These are phyloP conservation scores for Endothia cerciana DNA, from an alignment of 2,329 filamentous ascomycete species.

Conservation along the genomic window DNA sequence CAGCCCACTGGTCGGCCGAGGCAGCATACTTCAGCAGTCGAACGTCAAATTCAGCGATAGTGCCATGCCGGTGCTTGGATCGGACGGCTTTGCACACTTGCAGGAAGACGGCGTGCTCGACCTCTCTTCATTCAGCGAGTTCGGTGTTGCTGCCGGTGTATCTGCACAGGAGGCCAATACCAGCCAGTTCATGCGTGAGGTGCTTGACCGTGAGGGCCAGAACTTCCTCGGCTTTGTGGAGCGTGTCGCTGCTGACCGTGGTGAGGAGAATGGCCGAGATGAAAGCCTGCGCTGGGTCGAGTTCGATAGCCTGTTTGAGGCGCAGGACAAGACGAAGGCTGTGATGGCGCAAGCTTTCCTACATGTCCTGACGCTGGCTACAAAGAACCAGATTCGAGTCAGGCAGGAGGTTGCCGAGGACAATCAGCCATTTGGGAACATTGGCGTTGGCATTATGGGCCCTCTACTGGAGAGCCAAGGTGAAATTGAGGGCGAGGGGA, in stretches of 20 bases:
- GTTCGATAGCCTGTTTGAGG: constrained; percentile 73
- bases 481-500: constrained; percentile 8
- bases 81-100: constrained; percentile 38
- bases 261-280: constrained; percentile 37
- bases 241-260: constrained; percentile 37
- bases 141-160: constrained; percentile 30
- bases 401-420: constrained; percentile 55
- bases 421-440: constrained; percentile 49
- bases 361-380: constrained; percentile 73
- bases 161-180: constrained; percentile 33
- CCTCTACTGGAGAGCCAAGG: constrained; percentile 11
- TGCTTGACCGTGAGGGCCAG: constrained; percentile 49
- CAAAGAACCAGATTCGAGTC: constrained; percentile 65
- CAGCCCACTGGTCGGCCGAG: constrained; percentile 45
- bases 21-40: constrained; percentile 41
- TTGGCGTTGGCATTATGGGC: constrained; percentile 48
- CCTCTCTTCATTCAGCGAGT: constrained; percentile 37
- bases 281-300: constrained; percentile 54
- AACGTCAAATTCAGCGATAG: constrained; percentile 55
- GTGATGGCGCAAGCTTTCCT: constrained; percentile 77
- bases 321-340: constrained; percentile 53
- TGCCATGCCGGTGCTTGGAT: constrained; percentile 37
- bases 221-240: constrained; percentile 52
- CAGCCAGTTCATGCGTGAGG: constrained; percentile 39
- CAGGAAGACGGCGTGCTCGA: constrained; percentile 35